phyloP scores from a whole-genome alignment of 202 grass and related monocot species.

The Tripidium arundinaceum region DNA sequence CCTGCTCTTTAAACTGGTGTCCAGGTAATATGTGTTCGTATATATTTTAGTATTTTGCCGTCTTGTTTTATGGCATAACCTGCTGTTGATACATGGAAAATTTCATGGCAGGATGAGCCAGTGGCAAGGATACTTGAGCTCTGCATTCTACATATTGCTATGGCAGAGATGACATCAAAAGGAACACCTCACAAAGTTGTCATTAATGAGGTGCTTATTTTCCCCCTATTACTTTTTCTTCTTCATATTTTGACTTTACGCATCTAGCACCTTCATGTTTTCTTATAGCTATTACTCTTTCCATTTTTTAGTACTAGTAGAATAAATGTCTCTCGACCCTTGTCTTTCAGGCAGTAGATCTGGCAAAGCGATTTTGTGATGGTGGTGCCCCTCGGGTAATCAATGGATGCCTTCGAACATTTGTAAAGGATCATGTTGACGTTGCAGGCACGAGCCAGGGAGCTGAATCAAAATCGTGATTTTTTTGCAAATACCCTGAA shows the following conservation, averaged over 20 bases:
- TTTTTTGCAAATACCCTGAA: conserved; percentile 16
- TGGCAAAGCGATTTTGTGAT: conserved; percentile 93
- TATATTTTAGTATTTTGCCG: neutral
- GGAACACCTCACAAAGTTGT: conserved; percentile 89
- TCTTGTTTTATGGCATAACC: neutral
- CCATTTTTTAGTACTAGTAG: neutral
- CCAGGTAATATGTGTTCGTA: neutral
- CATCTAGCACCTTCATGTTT: neutral
- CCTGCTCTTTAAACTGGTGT: neutral
- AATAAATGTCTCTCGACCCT: neutral
- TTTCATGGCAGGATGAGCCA: conserved; percentile 63
- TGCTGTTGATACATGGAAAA: neutral
- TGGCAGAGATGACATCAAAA: conserved; percentile 91
- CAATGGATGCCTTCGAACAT: conserved; percentile 93
- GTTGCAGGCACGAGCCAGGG: neutral
- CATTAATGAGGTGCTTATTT: conserved; percentile 72
- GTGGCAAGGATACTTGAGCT: conserved; percentile 88
- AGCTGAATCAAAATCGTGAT: conserved; percentile 38
- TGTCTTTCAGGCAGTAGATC: conserved; percentile 72
- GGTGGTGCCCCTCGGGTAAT: conserved; percentile 80
- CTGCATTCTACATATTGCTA: conserved; percentile 95
- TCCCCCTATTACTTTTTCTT: neutral
- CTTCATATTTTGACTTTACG: neutral
- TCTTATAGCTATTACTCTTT: neutral
- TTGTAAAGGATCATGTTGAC: conserved; percentile 52